Percentiles rank a stretch among this genome's conserved stretches.
Conservation (phyloP, 495 filamentous ascomycete species). For the Penicillium pulvis region DNA sequence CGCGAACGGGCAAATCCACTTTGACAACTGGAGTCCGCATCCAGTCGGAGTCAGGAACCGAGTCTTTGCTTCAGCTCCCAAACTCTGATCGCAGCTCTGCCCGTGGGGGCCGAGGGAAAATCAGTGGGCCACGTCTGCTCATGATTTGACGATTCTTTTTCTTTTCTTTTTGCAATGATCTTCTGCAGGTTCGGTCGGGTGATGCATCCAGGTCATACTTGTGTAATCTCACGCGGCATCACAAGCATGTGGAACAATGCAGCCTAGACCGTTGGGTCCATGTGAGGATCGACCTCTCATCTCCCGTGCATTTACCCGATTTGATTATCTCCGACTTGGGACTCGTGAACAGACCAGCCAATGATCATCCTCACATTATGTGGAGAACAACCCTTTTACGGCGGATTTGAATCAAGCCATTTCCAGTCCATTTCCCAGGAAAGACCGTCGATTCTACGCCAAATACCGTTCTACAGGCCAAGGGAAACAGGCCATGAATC, state of each 20-base stretch:
- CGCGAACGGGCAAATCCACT: slow-evolving; percentile 24
- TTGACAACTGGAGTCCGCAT: slow-evolving; percentile 12
- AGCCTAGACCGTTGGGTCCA: neutral
- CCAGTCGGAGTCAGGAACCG: slow-evolving; percentile 22
- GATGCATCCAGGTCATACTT: slow-evolving; percentile 23
- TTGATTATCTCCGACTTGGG: slow-evolving; percentile 10
- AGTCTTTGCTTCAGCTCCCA: neutral
- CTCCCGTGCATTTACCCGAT: slow-evolving; percentile 30
- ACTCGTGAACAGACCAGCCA: neutral
- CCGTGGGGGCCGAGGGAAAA: neutral
- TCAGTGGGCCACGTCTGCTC: slow-evolving; percentile 7
- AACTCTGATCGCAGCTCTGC: neutral
- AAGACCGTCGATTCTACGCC: no score
- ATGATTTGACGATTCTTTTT: neutral
- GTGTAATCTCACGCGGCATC: slow-evolving; percentile 21
- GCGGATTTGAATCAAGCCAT: no score
- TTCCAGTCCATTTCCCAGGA: no score
- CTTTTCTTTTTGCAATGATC: slow-evolving; percentile 15
- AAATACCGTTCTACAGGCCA: no score
- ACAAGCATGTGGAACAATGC: slow-evolving; percentile 22
- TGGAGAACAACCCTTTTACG: no score
- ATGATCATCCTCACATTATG: no score
- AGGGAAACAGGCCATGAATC: no score
- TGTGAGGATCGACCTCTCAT: slow-evolving; percentile 10
- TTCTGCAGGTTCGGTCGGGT: slow-evolving; percentile 25